Conservation (phyloP, 2,329 filamentous ascomycete genomes). For the Colletotrichum sp. region DNA sequence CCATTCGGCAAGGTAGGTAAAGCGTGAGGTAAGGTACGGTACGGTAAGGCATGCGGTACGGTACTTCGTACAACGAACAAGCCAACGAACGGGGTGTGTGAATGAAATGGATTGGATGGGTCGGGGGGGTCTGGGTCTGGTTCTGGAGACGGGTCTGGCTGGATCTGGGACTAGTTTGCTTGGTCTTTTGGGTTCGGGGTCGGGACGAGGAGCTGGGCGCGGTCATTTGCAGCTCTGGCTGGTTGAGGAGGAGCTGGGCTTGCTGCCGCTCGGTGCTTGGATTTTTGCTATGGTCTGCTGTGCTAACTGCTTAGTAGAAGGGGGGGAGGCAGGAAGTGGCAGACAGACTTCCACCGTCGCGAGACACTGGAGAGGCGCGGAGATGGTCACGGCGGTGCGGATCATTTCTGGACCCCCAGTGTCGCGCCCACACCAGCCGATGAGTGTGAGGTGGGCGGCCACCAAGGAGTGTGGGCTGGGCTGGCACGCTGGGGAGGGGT, state of each 20-base stretch:
- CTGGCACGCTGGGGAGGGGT: neutral
- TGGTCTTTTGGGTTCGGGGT: neutral
- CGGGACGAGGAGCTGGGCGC: conserved; percentile 4
- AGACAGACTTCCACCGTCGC: neutral
- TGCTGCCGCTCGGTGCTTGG: neutral
- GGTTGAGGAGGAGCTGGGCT: neutral
- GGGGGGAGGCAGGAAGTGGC: neutral
- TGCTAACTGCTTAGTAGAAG: neutral
- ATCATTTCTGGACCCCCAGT: conserved; percentile 13
- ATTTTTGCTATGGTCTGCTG: neutral
- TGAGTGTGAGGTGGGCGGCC: neutral
- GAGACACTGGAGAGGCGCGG: neutral
- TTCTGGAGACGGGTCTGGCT: neutral
- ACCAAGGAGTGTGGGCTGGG: neutral
- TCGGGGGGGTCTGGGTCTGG: neutral
- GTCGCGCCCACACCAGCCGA: conserved; percentile 1
- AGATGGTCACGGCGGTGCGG: conserved; percentile 13
- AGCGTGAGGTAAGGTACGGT: neutral
- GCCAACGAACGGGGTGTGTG: neutral
- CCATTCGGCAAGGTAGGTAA: neutral
- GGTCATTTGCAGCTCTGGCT: conserved; percentile 9
- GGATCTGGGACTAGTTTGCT: neutral
- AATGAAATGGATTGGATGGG: neutral
- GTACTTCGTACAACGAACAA: neutral
- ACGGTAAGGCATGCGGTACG: neutral